Evolutionary conservation across 75 land plant species (phyloP), one percentile per base, ranked within the genome.

Genomic region (Pinus tabuliformis): DNA sequence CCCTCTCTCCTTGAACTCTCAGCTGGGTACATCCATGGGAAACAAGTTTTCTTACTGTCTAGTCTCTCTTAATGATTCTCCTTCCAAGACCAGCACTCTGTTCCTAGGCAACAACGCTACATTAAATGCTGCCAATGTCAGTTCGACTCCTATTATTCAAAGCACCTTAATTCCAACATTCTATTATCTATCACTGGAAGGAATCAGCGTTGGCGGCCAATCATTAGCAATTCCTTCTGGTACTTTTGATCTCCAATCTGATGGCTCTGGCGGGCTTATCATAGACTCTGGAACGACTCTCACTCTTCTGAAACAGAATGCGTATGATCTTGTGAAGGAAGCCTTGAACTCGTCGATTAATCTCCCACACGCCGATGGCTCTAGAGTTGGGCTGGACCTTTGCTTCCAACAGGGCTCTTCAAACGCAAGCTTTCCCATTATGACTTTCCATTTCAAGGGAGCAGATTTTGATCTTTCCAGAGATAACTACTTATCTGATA

Each of bases 11-110:
- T 73, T 85, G 39, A 33, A 70, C 15, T 77, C 87, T 3, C 87
- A 85, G 74, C 81, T 85, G 7, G 72, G 71, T 0, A 49, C 78
- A 6, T 18, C 81, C 3, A 58, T 73, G 5, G 56, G 45, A 0
- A 64, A 63, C 7, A 78, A 83, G 30, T 84, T 84, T 63, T 82
- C 86, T 64, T 84, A 84, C 63, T 84, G 86, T 63, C 57, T 84
- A 28, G 78, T 82, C 4, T 58, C 66, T 15, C 37, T 54, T 22
- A 57, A 56, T 24, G 72, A 45, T 42, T 17, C 84, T 6, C 20
- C 80, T 4, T 57, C 75, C 1, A 49, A 56, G 37, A 52, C 71
- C 22, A 83, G 85, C 57, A 26, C 79, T 15, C 22, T 82, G 56
- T 54, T 62, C 8, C 64, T 78, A 18, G 81, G 80, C 0, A 2